Base-by-base conservation (phyloP, 306 rosid species). In the Lagenaria siceraria region DNA sequence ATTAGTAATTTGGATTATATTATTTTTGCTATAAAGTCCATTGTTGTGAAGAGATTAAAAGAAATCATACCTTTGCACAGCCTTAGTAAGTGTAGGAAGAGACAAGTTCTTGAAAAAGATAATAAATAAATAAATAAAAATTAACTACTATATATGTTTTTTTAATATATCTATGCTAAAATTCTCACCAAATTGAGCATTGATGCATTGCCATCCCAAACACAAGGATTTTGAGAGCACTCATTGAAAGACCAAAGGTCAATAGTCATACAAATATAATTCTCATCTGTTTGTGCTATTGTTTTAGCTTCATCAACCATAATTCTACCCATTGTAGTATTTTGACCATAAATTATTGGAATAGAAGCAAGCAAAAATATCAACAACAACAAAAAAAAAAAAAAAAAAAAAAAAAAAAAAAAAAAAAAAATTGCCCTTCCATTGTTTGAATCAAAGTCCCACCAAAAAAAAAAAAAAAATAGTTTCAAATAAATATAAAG, bases 21-120 rank as follows among this genome's bases (percentile, higher is more conserved):
- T 61, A n/a, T n/a, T n/a, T n/a, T 29, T 61, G 17, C 68, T 27
- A 29, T 31, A 2, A 49, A 12, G 1, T 4, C 2, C 43, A 7
- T 40, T 14, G 14, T 49, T 17, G n/a, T 49, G 3, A 46, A 46
- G 14, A 31, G 79, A 87, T 81, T 60, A 65, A 53, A 58, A 2
- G 70, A 62, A 7, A 7, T 7, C 87, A 79, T 29, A 93, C 98
- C 96, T n/a, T 90, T 88, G 88, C 75, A 91, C 86, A 63, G 91
- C 89, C 82, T 93, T 88, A 84, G 82, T 79, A 77, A 93, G 91
- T 53, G 84, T 43, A 78, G 97, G 94, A 76, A 82, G 85, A 69
- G 97, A 83, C 83, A 93, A 84, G 81, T 93, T 87, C 97, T 93
- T 91, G 4, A 73, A 81, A 19, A 8, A 0, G 21, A n/a, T n/a